A percentile compares a stretch with the other conserved stretches of the same genome.
Evolutionary conservation across 2,329 filamentous ascomycete genomes (phyloP).

Genomic region (Akanthomyces uredinophilus): DNA sequence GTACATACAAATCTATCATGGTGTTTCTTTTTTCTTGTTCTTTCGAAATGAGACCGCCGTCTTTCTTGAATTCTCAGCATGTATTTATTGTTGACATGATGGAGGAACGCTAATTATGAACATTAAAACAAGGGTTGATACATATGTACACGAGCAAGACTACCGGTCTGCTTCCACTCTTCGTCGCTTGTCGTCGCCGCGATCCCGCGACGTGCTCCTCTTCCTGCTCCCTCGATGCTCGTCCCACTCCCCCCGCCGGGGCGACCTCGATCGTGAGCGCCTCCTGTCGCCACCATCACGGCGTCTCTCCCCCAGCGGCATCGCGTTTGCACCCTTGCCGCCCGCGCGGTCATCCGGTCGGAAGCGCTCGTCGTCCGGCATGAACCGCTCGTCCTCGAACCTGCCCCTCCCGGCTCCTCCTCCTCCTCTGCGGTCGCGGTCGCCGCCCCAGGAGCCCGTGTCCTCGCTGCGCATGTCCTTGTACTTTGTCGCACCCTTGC

Average conservation of each 20-base stretch:
- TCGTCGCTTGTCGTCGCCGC: constrained; percentile 55
- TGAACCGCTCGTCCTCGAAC: constrained; percentile 60
- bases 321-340: constrained; percentile 63
- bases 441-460: constrained; percentile 79
- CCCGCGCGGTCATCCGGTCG: constrained; percentile 35
- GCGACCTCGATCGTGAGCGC: constrained; percentile 45
- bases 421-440: constrained; percentile 43
- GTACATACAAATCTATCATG: background rate
- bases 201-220: constrained; percentile 51
- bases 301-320: constrained; percentile 59
- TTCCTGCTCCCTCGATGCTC: constrained; percentile 48
- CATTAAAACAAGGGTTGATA: background rate
- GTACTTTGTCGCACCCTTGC: constrained; percentile 87
- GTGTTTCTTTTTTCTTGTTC: background rate
- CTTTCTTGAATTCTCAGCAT: background rate
- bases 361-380: constrained; percentile 54
- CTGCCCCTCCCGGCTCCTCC: constrained; percentile 27
- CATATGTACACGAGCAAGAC: background rate
- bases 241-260: constrained; percentile 40
- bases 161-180: constrained; percentile 42
- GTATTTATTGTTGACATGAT: background rate
- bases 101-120: background rate
- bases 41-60: background rate
- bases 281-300: constrained; percentile 30
- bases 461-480: constrained; percentile 84